A percentile compares a stretch with the other conserved stretches of the same genome.
phyloP scores from a whole-genome alignment of 495 filamentous ascomycete genomes.

The Penicillium riverlandense region DNA sequence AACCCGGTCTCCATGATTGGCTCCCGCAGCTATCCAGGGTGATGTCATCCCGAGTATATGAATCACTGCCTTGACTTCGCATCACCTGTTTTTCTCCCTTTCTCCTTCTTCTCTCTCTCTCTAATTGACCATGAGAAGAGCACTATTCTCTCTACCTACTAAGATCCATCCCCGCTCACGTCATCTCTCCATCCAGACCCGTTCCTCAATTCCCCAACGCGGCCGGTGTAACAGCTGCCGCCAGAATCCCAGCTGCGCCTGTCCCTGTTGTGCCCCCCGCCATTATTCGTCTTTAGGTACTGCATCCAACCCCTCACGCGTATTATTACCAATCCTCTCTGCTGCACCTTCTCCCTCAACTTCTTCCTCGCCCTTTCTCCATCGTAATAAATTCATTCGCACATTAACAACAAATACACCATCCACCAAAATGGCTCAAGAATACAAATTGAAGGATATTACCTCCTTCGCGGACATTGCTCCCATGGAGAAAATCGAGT shows the following conservation, averaged over 20 bases:
- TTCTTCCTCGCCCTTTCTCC: no score
- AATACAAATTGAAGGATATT: constrained; percentile 84
- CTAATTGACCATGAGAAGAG: no score
- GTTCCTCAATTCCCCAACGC: no score
- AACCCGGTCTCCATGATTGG: constrained; percentile 11
- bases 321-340: no score
- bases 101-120: not conserved
- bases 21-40: not conserved
- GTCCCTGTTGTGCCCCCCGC: no score
- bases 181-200: not conserved
- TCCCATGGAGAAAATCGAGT: constrained; percentile 77
- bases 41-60: constrained; percentile 8
- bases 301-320: no score
- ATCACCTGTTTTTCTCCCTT: not conserved
- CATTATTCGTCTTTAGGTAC: no score
- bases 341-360: no score
- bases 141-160: not conserved
- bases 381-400: no score
- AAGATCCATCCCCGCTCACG: not conserved
- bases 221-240: no score
- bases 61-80: not conserved
- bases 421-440: constrained; percentile 45
- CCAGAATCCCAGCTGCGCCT: no score
- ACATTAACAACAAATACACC: not conserved
- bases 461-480: constrained; percentile 58